Evolutionary conservation across 108 stramenopile species (phyloP).

Genomic region (Skeletonema potamos): DNA sequence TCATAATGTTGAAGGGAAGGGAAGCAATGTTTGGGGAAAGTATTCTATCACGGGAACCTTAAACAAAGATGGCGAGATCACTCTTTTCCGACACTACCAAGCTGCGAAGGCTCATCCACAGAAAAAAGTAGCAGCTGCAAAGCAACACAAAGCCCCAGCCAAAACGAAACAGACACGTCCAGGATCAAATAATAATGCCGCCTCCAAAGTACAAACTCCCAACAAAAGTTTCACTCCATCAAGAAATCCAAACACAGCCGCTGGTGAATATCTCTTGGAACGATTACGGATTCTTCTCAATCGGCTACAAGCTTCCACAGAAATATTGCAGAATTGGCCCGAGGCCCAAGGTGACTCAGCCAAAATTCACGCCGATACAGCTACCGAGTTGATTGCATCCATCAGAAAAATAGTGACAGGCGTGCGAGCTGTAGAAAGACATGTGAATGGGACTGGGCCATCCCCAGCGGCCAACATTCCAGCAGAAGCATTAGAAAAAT

Average conservation of each 20-base stretch:
- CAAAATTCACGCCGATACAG: constrained; percentile 65
- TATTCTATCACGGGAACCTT: constrained; percentile 84
- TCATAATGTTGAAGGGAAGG: constrained; percentile 86
- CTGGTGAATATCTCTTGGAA: constrained; percentile 56
- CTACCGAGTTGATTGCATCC: constrained; percentile 59
- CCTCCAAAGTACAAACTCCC: background rate
- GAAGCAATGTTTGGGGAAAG: constrained; percentile 80
- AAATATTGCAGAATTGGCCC: constrained; percentile 75
- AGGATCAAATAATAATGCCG: background rate
- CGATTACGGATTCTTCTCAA: constrained; percentile 61
- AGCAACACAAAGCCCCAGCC: background rate
- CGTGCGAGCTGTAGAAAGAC: constrained; percentile 59
- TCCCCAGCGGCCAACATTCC: constrained; percentile 28
- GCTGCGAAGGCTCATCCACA: constrained; percentile 19
- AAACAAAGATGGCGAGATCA: constrained; percentile 62
- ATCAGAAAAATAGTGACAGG: constrained; percentile 51
- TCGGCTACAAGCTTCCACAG: constrained; percentile 54
- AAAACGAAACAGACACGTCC: background rate
- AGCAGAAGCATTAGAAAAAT: constrained; percentile 18
- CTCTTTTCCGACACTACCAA: constrained; percentile 82
- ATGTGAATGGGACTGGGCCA: constrained; percentile 43
- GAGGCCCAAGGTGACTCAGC: constrained; percentile 61
- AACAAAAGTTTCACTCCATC: background rate
- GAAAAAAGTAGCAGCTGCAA: background rate
- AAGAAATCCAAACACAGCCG: constrained; percentile 1